A percentile compares a stretch with the other conserved stretches of the same genome.
Evolutionary conservation across 768 basidiomycete genomes (phyloP).

Genomic region (Lactifluus subvellereus): DNA sequence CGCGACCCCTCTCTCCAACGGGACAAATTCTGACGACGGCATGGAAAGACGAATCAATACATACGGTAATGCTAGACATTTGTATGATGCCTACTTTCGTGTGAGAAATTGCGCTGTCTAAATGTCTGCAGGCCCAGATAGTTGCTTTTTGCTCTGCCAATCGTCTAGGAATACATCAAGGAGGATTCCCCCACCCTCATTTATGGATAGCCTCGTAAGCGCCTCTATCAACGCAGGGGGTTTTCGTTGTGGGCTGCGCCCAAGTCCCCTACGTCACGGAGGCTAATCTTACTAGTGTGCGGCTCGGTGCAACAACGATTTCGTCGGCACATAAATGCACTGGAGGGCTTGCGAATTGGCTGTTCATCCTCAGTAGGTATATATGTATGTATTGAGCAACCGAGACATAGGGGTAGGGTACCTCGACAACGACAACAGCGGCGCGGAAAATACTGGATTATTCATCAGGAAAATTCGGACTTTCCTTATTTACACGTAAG

Average conservation of each 20-base stretch:
- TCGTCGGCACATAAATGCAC: conserved; percentile 73
- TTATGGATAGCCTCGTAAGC: conserved; percentile 53
- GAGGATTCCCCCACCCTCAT: conserved; percentile 40
- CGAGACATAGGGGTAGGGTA: neutral
- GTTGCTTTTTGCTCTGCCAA: conserved; percentile 80
- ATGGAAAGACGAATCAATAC: conserved; percentile 5
- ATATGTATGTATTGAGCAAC: neutral
- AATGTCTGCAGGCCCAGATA: conserved; percentile 78
- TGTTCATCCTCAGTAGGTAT: conserved; percentile 25
- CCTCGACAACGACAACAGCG: conserved; percentile 41
- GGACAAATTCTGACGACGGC: conserved; percentile 48
- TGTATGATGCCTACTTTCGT: conserved; percentile 44
- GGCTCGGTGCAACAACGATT: conserved; percentile 69
- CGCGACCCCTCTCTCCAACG: too few relatives aligned
- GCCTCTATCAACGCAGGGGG: conserved; percentile 53
- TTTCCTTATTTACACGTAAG: too few relatives aligned
- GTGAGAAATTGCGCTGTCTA: conserved; percentile 59
- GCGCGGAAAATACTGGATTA: conserved; percentile 54
- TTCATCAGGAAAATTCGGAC: conserved; percentile 20
- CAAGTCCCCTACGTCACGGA: conserved; percentile 78
- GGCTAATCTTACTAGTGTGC: conserved; percentile 69
- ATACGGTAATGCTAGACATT: neutral
- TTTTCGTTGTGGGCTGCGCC: conserved; percentile 75
- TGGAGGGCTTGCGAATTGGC: conserved; percentile 55
- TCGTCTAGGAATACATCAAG: conserved; percentile 48